phyloP scores from a whole-genome alignment of 768 basidiomycete genomes.

The Boletus subparvulus region DNA sequence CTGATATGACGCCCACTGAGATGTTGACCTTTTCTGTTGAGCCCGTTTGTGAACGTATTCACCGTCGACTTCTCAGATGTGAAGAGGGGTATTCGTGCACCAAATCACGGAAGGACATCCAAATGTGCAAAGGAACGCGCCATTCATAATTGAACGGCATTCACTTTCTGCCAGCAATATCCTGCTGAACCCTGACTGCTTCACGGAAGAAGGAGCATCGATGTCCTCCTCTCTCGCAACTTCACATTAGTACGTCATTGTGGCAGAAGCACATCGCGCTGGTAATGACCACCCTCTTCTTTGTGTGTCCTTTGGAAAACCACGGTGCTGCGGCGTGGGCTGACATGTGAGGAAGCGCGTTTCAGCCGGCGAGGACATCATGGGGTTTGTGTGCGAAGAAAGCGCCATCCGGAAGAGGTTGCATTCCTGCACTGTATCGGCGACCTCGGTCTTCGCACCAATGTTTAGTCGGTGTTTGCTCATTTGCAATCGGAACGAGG shows the following conservation, averaged over 20 bases:
- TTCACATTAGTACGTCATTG: conserved; percentile 12
- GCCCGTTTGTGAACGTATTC: not conserved
- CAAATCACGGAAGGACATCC: conserved; percentile 2
- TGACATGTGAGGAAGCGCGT: not conserved
- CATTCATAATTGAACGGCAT: conserved; percentile 8
- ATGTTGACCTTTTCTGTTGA: not conserved
- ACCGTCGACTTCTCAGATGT: not conserved
- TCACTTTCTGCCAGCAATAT: not conserved
- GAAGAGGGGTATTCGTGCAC: not conserved
- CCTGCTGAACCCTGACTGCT: conserved; percentile 16
- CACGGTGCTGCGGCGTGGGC: not conserved
- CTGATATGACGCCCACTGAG: not conserved
- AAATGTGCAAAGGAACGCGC: not conserved
- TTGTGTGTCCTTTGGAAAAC: not conserved
- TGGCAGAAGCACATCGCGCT: conserved; percentile 13
- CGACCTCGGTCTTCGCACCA: not conserved
- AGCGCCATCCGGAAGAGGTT: not conserved
- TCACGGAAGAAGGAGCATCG: not conserved
- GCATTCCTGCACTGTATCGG: not conserved
- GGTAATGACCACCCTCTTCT: conserved; percentile 5
- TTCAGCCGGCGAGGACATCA: not conserved
- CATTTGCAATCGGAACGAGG: conserved; percentile 1
- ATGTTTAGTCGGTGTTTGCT: not conserved
- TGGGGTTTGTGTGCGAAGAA: not conserved
- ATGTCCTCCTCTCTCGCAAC: conserved; percentile 1